Evolutionary conservation across 495 filamentous ascomycete genomes (phyloP), one percentile per base, ranked within the genome.

Genomic region (Xanthoparmelia taractica): DNA sequence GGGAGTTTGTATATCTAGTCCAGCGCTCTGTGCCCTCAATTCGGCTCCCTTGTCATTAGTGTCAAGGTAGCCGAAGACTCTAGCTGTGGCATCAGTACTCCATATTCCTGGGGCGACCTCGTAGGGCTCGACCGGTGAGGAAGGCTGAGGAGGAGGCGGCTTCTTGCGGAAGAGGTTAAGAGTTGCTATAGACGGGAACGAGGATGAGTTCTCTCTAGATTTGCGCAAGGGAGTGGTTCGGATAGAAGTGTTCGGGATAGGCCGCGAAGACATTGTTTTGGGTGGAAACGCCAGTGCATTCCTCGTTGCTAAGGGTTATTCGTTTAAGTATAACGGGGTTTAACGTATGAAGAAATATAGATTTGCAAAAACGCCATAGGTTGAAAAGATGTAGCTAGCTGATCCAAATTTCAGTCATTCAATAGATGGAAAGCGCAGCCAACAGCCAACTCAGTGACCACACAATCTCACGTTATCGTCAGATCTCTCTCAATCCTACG

Each of bases 31-130:
- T 31, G 12, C 20, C 47, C 50, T 60, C 20, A 31, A 40, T 37
- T 57, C 58, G 15, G n/a, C 23, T 23, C n/a, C 50, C 10, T 57
- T 47, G 18, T 65, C 27, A 38, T 60, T 36, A 34, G 36, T 56
- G 38, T 57, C 48, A 5, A 61, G 12, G 34, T 61, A 61, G 17
- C 58, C 63, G 48, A 65, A 65, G 25, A 60, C 63, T 36, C 59
- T 65, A 15, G 58, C 58, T 33, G 58, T 65, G 48, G 58, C 63
- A 37, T 65, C 63, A 47, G 58, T 65, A 45, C 54, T 60, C 63
- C 38, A 65, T 50, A 65, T 61, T 23, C 52, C 58, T 15, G 63
- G 58, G 41, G 58, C 63, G 7, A 65, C 58, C 60, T 65, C 63
- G 59, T 61, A 65, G 17, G 38, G 63, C 27, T 65, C 40, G 33